Conservation (phyloP, 2,329 filamentous ascomycete species). For the Trichophyton verrucosum region DNA sequence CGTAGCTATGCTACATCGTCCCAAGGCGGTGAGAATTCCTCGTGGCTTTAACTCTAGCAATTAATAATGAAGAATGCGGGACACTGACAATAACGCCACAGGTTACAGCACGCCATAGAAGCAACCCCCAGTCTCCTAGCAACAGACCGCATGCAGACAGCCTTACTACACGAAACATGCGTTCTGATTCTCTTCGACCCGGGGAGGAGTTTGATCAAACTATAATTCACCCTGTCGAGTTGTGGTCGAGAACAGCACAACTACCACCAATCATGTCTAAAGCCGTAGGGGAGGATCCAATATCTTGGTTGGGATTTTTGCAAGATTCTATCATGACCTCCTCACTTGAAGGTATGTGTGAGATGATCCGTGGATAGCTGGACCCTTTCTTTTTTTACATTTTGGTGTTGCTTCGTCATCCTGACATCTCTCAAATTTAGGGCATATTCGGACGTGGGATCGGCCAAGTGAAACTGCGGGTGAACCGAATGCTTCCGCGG, state of each 20-base stretch:
- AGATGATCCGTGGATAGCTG: background rate
- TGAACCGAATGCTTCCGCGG: conserved; percentile 19
- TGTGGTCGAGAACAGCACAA: conserved; percentile 70
- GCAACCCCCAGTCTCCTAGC: conserved; percentile 29
- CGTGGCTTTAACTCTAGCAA: conserved; percentile 8
- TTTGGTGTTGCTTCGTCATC: conserved; percentile 5
- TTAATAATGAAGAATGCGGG: background rate
- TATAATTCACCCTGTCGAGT: conserved; percentile 68
- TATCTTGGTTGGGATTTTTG: conserved; percentile 87
- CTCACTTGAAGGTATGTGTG: conserved; percentile 67
- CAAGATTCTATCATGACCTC: conserved; percentile 87
- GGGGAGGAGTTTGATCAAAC: conserved; percentile 39
- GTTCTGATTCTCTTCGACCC: conserved; percentile 59
- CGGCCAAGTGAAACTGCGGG: conserved; percentile 43
- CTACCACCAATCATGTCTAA: conserved; percentile 88
- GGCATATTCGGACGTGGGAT: conserved; percentile 64
- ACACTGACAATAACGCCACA: conserved; percentile 18
- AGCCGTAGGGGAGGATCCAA: conserved; percentile 68
- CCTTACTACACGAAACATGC: conserved; percentile 42
- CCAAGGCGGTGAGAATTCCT: conserved; percentile 56
- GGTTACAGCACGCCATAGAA: conserved; percentile 27
- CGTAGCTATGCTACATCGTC: conserved; percentile 87
- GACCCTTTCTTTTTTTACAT: conserved; percentile 12
- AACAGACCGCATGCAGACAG: conserved; percentile 46
- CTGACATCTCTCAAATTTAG: conserved; percentile 32